These are phyloP conservation scores for Scheffersomyces coipomensis DNA, from an alignment of 805 yeast species.

Conservation along the genomic window DNA sequence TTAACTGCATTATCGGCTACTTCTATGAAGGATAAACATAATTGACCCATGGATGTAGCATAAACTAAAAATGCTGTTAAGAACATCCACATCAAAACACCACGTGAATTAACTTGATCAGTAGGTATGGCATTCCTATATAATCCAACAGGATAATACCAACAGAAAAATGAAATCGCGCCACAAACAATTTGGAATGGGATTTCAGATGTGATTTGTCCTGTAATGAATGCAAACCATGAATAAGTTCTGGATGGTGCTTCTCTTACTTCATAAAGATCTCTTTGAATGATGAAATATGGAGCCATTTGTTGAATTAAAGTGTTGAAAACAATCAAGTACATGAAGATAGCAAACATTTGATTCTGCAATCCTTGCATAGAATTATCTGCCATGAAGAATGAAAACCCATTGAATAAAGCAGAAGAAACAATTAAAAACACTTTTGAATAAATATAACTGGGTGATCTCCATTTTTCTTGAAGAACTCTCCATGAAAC, in stretches of 20 bases:
- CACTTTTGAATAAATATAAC: constrained; percentile 61
- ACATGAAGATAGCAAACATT: constrained; percentile 49
- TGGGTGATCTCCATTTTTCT: constrained; percentile 55
- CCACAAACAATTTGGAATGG: constrained; percentile 46
- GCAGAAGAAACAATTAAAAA: constrained; percentile 54
- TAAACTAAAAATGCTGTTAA: constrained; percentile 20
- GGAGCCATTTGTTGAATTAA: constrained; percentile 39
- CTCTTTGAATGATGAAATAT: constrained; percentile 42
- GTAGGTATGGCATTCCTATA: constrained; percentile 51
- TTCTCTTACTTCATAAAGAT: constrained; percentile 45
- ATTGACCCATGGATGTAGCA: constrained; percentile 24
- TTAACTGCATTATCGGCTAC: constrained; percentile 30
- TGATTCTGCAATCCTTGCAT: constrained; percentile 66
- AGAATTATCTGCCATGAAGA: constrained; percentile 60
- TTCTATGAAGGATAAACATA: constrained; percentile 26
- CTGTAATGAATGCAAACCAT: constrained; percentile 40
- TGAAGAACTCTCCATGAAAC: constrained; percentile 21
- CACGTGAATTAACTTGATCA: constrained; percentile 32
- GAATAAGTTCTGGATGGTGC: constrained; percentile 43
- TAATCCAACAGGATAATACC: constrained; percentile 60
- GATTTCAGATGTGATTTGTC: constrained; percentile 43
- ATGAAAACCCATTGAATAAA: constrained; percentile 69
- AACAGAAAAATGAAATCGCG: constrained; percentile 34
- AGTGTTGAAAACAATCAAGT: constrained; percentile 34
- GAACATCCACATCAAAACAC: constrained; percentile 35